Base-by-base conservation (phyloP, 192 early-diverging fungal species). In the Umbelopsis vinacea region DNA sequence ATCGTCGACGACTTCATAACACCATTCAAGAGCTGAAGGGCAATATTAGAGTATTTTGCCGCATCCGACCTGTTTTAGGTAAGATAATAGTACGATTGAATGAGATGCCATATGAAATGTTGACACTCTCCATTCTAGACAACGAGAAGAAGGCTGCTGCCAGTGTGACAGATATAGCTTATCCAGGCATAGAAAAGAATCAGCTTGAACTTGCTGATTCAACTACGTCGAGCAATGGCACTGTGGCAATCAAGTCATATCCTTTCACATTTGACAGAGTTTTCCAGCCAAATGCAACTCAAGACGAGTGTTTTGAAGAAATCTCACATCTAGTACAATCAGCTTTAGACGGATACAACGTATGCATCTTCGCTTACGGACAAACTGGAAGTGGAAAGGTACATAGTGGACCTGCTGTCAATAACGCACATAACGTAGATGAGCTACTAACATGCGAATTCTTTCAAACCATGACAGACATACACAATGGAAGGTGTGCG, bases 11-110 rank as follows among this genome's bases (percentile, higher is more conserved):
- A 68, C 79, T 99, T 37, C 96, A 98, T 82, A 99, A 98, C 76
- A 91, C 91, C 0, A 91, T 96, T 40, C 94, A 94, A 72, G 97
- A 99, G 77, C 86, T 98, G 54, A 96, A 94, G 70, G 97, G 97
- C 38, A 99, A 99, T 75, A 97, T 99, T 52, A 88, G 97, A 24
- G 97, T 98, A 26, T 98, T 99, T 80, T 98, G 96, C 78, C 84
- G 97, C 37, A 90, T 98, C 12, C 88, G 97, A 38, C 97, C 97
- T 11, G 77, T 89, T 46, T 46, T 91, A 24, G 57, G 78, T 77
- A 75, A 63, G 15, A 6, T 23, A n/a, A 46, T 71, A 9, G 70
- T 19, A 0, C 67, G 45, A 6, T 23, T 46, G 45, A 35, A 45
- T 2, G 23, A 9, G 22, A 1, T 5, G 40, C 24, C 21, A 8